Conservation (phyloP, 345 rosid species). For the Conringia planisiliqua region DNA sequence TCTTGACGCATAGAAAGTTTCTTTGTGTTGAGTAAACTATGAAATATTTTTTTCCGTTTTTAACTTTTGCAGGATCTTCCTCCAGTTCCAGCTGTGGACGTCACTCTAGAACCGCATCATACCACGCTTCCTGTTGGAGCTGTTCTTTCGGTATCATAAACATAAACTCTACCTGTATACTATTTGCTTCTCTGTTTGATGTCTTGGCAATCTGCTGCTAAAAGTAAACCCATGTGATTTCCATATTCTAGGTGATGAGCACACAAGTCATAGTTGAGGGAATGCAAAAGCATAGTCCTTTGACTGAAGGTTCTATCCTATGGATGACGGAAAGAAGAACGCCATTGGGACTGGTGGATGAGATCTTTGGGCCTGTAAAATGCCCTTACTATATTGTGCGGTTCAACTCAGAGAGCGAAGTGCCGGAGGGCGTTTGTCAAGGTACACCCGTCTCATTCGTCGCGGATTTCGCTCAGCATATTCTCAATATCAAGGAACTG, state of each 20-base stretch:
- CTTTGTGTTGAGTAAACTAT: not conserved
- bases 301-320: constrained; percentile 76
- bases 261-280: constrained; percentile 89
- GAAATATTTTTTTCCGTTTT: not conserved
- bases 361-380: constrained; percentile 92
- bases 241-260: constrained; percentile 51
- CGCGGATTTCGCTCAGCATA: constrained; percentile 69
- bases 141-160: constrained; percentile 60
- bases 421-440: constrained; percentile 56
- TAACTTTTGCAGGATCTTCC: constrained; percentile 61
- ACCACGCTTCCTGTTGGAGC: constrained; percentile 72
- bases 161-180: not conserved
- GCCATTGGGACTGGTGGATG: constrained; percentile 81
- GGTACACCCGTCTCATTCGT: constrained; percentile 75
- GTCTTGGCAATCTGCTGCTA: constrained; percentile 1
- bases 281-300: constrained; percentile 69
- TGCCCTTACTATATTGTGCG: constrained; percentile 82
- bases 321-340: constrained; percentile 71
- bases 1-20: not conserved
- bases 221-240: not conserved
- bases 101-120: constrained; percentile 61
- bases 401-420: constrained; percentile 84
- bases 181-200: constrained; percentile 9
- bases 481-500: constrained; percentile 65
- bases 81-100: constrained; percentile 69